A percentile compares a stretch with the other conserved stretches of the same genome.
Evolutionary conservation across 2,329 filamentous ascomycete species (phyloP).

Genomic region (Leptographium procerum): DNA sequence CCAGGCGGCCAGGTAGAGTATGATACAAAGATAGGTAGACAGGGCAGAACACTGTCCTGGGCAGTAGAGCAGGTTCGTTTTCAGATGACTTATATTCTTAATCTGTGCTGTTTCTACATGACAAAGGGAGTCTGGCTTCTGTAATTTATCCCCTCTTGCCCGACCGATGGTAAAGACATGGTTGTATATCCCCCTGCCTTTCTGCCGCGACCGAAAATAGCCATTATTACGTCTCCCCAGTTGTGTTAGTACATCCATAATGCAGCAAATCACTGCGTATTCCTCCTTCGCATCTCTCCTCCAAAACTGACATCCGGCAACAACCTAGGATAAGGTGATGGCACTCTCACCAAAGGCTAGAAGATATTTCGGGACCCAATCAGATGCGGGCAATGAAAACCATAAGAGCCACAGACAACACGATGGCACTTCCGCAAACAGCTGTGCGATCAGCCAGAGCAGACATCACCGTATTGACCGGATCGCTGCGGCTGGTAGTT

Average conservation of each 20-base stretch:
- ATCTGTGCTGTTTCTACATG: background rate
- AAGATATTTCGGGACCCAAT: background rate
- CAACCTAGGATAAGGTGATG: background rate
- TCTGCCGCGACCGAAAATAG: background rate
- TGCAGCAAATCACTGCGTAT: background rate
- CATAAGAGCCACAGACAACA: slow-evolving; percentile 24
- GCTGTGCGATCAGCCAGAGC: slow-evolving; percentile 14
- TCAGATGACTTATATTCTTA: background rate
- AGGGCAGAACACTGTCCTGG: background rate
- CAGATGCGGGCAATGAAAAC: slow-evolving; percentile 15
- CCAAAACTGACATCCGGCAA: background rate
- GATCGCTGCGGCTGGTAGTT: slow-evolving; percentile 17
- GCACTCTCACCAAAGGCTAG: background rate
- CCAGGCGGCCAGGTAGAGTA: background rate
- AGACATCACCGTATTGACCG: slow-evolving; percentile 17
- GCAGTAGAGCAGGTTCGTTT: background rate
- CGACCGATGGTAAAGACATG: background rate
- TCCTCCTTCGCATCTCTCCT: background rate
- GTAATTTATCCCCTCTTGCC: background rate
- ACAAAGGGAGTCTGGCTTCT: background rate
- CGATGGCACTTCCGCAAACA: slow-evolving; percentile 18
- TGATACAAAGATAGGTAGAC: background rate
- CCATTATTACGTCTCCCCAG: background rate
- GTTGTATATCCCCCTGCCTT: background rate
- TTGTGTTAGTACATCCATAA: background rate